These are phyloP conservation scores for Trichoderma sp. DNA, from an alignment of 2,329 filamentous ascomycete genomes.

Conservation along the genomic window DNA sequence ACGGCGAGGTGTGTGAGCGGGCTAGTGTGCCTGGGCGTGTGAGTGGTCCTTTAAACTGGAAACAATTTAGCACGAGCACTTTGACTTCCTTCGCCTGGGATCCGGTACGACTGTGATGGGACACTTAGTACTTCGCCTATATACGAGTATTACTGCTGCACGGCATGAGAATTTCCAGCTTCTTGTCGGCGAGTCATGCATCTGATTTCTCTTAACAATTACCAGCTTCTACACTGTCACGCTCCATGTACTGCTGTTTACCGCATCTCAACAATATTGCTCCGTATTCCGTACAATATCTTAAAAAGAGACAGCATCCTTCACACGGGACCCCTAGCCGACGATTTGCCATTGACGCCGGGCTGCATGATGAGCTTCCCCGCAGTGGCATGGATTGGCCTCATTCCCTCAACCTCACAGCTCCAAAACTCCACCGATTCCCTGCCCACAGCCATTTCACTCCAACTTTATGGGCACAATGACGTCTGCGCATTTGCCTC, in stretches of 20 bases:
- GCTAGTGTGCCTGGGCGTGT: not conserved
- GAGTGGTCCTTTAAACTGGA: not conserved
- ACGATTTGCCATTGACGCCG: not conserved
- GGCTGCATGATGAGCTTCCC: not conserved
- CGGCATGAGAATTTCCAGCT: not conserved
- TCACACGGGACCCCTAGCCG: not conserved
- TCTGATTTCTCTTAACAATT: too few relatives aligned
- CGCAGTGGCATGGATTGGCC: not conserved
- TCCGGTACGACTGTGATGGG: not conserved
- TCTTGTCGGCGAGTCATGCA: not conserved
- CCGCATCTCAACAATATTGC: not conserved
- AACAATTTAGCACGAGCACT: not conserved
- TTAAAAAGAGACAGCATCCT: not conserved
- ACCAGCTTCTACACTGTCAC: not conserved
- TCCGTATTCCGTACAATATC: not conserved
- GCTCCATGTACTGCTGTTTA: too few relatives aligned
- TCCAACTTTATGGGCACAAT: not conserved
- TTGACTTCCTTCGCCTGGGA: not conserved
- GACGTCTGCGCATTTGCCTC: not conserved
- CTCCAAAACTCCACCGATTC: constrained; percentile 4
- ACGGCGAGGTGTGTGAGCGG: not conserved
- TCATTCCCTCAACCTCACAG: not conserved
- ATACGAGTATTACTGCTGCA: not conserved
- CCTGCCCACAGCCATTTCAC: not conserved
- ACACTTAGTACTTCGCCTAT: not conserved